Base-by-base conservation (phyloP, 345 rosid genomes). In the Hypericum androsaemum region DNA sequence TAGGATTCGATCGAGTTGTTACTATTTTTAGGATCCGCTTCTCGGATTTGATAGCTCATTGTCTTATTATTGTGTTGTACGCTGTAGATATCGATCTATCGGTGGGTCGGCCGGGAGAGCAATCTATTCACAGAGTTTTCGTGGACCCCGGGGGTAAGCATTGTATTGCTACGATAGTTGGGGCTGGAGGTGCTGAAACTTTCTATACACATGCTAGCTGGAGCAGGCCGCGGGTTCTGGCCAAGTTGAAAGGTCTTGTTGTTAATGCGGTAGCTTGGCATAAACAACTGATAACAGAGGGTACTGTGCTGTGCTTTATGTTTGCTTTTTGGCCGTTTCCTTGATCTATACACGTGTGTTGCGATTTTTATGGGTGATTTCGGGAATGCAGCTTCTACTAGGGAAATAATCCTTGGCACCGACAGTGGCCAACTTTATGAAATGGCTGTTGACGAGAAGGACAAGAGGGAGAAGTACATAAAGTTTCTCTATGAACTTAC, bases 91-190 rank as follows among this genome's bases (percentile, higher is more conserved):
- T 81, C 62, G 98, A 92, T 83, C 84, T 92, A 17, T 81, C 95
- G 17, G 80, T 42, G 39, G 98, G 90, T 43, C 74, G 97, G 62
- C 67, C 82, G 54, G 98, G 95, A 37, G 98, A 92, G 66, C 95
- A 81, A 71, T 83, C 90, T 1, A 71, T 92, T 51, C 97, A 85
- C 71, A 78, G 77, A 70, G 94, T 85, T 64, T 92, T 88, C 67
- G 90, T 88, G 53, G 97, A 92, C 72, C 98, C 98, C 50, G 97
- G 97, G 10, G 98, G 98, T 32, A 81, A 95, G 65, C 98, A 92
- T 47, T 92, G 98, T 56, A 71, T 92, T 60, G 86, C 95, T 45
- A 85, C 90, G 6, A 77, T 92, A 0, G 71, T 70, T 55, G 98
- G 98, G 15, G 63, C 59, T 59, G 95, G 88, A 15, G 95, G 97